Percentiles rank a stretch among this genome's conserved stretches.
These are phyloP conservation scores for Penicillium crustosum DNA, from an alignment of 2,329 filamentous ascomycete genomes.

Conservation along the genomic window DNA sequence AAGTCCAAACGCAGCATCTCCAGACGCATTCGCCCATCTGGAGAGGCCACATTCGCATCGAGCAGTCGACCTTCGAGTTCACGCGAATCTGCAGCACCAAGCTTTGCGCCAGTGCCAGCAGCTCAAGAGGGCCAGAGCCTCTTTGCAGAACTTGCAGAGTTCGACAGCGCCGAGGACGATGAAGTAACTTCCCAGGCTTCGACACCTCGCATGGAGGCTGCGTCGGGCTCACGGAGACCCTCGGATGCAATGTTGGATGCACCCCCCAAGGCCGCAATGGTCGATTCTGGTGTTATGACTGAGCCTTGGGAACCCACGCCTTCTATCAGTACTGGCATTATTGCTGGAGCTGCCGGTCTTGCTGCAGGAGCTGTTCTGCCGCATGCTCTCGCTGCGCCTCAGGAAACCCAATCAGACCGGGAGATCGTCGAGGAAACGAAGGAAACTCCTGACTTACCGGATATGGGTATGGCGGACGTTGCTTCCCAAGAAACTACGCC, in stretches of 20 bases:
- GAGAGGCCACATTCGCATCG: slow-evolving; percentile 45
- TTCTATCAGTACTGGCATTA: slow-evolving; percentile 4
- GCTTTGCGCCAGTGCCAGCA: slow-evolving; percentile 49
- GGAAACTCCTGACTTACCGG: slow-evolving; percentile 20
- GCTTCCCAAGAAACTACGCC: slow-evolving; percentile 38
- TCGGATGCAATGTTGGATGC: slow-evolving; percentile 31
- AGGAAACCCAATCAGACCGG: slow-evolving; percentile 18
- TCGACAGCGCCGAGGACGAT: slow-evolving; percentile 70
- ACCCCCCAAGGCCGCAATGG: slow-evolving; percentile 47
- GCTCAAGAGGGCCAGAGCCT: slow-evolving; percentile 70
- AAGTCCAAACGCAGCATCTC: slow-evolving; percentile 65
- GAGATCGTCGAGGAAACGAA: slow-evolving; percentile 18
- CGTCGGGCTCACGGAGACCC: slow-evolving; percentile 32
- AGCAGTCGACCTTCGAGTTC: slow-evolving; percentile 41
- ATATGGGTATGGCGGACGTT: slow-evolving; percentile 36
- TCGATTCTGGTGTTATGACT: slow-evolving; percentile 63
- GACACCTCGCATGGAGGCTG: slow-evolving; percentile 39
- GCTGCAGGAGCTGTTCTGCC: slow-evolving; percentile 21
- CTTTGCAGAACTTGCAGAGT: slow-evolving; percentile 83
- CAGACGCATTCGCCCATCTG: slow-evolving; percentile 56
- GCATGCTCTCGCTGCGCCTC: slow-evolving; percentile 21
- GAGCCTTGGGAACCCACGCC: slow-evolving; percentile 54
- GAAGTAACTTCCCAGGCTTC: slow-evolving; percentile 48
- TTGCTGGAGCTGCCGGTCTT: slow-evolving; percentile 18
- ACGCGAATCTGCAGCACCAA: slow-evolving; percentile 55